phyloP scores from a whole-genome alignment of 441 rosid species.

The Syzygium syzygioides region DNA sequence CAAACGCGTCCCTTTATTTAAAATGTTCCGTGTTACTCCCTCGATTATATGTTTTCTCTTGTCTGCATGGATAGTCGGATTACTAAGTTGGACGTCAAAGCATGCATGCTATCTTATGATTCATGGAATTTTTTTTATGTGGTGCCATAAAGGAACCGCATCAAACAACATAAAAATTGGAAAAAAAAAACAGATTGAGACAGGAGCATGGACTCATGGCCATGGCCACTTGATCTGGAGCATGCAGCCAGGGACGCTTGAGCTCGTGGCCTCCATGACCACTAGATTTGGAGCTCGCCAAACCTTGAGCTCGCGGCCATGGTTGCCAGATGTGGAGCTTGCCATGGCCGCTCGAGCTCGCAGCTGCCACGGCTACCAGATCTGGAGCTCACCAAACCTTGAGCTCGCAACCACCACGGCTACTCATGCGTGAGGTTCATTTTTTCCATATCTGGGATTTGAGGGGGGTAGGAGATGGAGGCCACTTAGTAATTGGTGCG shows the following conservation, averaged over 20 bases:
- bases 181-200: neutral
- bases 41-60: neutral
- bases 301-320: neutral
- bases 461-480: neutral
- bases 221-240: neutral
- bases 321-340: neutral
- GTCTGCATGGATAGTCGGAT: neutral
- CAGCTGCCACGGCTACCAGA: neutral
- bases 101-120: neutral
- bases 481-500: neutral
- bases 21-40: neutral
- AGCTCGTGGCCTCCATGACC: neutral
- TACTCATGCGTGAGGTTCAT: neutral
- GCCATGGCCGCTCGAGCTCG: neutral
- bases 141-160: neutral
- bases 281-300: neutral
- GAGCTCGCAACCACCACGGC: neutral
- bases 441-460: neutral
- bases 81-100: neutral
- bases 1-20: neutral
- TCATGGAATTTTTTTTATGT: neutral
- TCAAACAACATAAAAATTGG: neutral
- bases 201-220: accelerated
- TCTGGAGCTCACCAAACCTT: neutral
- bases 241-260: neutral